Evolutionary conservation across 257 asterid genomes (phyloP), one percentile per base, ranked within the genome.

Genomic region (Ilex aquifolium): DNA sequence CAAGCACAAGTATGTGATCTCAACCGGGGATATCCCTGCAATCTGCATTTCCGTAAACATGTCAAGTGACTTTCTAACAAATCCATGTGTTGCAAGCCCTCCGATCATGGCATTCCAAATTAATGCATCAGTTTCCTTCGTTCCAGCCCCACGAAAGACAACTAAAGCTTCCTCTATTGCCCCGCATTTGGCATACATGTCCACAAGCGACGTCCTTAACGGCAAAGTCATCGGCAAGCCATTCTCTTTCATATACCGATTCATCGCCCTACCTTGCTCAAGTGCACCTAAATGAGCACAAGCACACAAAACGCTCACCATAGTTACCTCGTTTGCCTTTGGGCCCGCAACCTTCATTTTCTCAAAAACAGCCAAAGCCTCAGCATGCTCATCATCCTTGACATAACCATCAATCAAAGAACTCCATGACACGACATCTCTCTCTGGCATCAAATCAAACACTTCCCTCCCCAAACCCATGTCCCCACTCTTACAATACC

Each of bases 391-490:
- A 7, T 86, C 89, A 16, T 54, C 75, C 80, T 89, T 89, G 60
- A 87, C 95, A 56, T 84, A 85, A 50, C 95, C 97, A 69, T 84
- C 97, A 39, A 87, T 67, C 72, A 87, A 67, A 7, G 94, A 84
- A 55, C 95, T 89, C 97, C 97, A 89, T n/a, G 97, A 86, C 49
- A 89, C 84, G 7, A 89, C 89, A 42, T 84, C 76, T 31, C 90
- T 83, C 64, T 72, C 80, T 0, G 80, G 80, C 97, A 87, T 89
- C 15, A 4, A n/a, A 44, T 81, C 83, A 67, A 89, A 89, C 80
- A 86, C 83, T 57, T 74, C 56, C 74, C 79, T 74, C 88, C 78
- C 81, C 67, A 39, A 60, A 4, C 53, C 40, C 77, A 80, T 65
- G 29, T 85, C 80, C 61, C 94, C 84, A n/a, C 85, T 76, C 69